Percentiles rank a stretch among this genome's conserved stretches.
Conservation (phyloP, 176 grass and related monocot species). For the Triticum timopheevii region DNA sequence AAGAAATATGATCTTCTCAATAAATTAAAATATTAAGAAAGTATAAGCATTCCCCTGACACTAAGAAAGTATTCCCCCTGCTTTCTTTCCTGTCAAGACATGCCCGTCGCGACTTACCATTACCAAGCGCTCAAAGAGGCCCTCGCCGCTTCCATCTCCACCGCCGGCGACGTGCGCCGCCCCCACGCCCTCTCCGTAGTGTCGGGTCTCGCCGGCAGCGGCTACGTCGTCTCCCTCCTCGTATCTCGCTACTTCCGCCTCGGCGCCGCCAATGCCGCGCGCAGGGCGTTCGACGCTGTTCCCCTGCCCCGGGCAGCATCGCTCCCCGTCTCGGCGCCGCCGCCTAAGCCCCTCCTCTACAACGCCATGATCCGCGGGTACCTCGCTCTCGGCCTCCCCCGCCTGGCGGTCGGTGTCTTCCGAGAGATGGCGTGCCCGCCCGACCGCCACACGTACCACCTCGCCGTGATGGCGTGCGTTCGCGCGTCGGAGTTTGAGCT, state of each 20-base stretch:
- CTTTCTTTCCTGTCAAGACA: not conserved
- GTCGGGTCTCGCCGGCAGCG: slow-evolving; percentile 46
- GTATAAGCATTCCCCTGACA: too few species aligned
- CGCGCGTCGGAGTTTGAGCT: slow-evolving; percentile 27
- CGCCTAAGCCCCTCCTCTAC: slow-evolving; percentile 60
- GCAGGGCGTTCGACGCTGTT: slow-evolving; percentile 46
- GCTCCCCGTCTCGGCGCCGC: not conserved
- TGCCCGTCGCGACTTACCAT: slow-evolving; percentile 34
- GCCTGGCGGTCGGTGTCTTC: slow-evolving; percentile 30
- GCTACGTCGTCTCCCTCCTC: slow-evolving; percentile 56
- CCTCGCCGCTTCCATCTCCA: slow-evolving; percentile 50
- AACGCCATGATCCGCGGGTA: slow-evolving; percentile 63
- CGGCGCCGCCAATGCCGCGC: slow-evolving; percentile 33
- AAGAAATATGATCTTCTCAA: too few species aligned
- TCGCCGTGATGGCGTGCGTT: slow-evolving; percentile 47
- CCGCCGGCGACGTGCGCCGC: slow-evolving; percentile 37
- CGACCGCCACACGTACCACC: slow-evolving; percentile 61
- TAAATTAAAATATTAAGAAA: too few species aligned
- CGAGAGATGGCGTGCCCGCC: slow-evolving; percentile 39
- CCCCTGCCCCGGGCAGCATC: not conserved
- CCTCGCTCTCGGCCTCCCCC: slow-evolving; percentile 35
- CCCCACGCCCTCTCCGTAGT: slow-evolving; percentile 43
- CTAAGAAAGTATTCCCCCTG: too few species aligned
- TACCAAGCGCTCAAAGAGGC: slow-evolving; percentile 67
- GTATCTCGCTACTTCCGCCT: slow-evolving; percentile 61